Base-by-base conservation (phyloP, 2,329 filamentous ascomycete species). In the Botryotinia calthae region DNA sequence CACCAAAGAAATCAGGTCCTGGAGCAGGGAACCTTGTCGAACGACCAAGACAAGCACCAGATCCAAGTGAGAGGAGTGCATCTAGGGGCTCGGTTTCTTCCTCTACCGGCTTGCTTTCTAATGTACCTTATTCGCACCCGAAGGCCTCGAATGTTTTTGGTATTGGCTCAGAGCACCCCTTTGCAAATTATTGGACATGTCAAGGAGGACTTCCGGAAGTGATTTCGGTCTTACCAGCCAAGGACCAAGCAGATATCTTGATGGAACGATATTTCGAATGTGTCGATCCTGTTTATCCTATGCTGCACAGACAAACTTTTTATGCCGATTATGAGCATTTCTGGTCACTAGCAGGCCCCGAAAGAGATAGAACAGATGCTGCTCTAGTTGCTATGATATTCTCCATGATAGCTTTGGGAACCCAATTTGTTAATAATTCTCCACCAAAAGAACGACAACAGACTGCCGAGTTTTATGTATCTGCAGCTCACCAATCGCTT, bases 101-200 rank as follows among this genome's bases (percentile, higher is more conserved):
- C 28, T 84, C 86, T 4, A 86, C 83, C 12, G 88, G 88, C 31
- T 84, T 94, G 18, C 84, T 94, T 63, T 93, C 91, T 68, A 90
- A 93, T 78, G 87, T 94, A 4, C 91, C 92, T 0, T 92, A 91
- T 79, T 91, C 91, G 0, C 85, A 88, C 59, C 88, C 90, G 16
- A 89, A 89, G 10, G 90, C 90, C 1, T 93, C 90, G 72, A 93
- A 93, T 76, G 91, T 94, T 72, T 95, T 95, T 79, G 92, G 92
- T n/a, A 89, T 94, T 75, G 92, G 91, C 22, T 90, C 90, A 0
- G 91, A 93, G 79, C 91, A 94, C 79, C 92, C 91, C 0, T 94
- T 94, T 79, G 90, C 91, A 78, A 95, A 95, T 79, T 95, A 95
- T 81, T 95, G 93, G 93, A 95, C 92, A 4, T 93, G 90, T 78